Percentiles rank a stretch among this genome's conserved stretches.
These are phyloP conservation scores for Helicocarpus griseus DNA, from an alignment of 2,329 filamentous ascomycete species.

Conservation along the genomic window DNA sequence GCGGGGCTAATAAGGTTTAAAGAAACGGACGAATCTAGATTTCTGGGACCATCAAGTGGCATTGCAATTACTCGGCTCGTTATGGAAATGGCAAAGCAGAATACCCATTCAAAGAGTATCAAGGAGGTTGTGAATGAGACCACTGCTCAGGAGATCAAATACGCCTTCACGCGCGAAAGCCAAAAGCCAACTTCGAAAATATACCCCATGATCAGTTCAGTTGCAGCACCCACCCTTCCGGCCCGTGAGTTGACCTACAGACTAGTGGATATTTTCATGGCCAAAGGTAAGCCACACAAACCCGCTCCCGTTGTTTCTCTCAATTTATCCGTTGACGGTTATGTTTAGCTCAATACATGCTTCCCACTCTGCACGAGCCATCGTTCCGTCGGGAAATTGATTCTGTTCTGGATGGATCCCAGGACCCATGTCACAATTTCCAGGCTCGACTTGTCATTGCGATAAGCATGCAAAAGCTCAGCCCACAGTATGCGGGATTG, in stretches of 20 bases:
- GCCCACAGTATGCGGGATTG: slow-evolving; percentile 79
- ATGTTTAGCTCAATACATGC: slow-evolving; percentile 68
- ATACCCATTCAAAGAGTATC: slow-evolving; percentile 82
- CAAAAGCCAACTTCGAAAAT: slow-evolving; percentile 63
- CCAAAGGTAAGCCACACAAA: slow-evolving; percentile 55
- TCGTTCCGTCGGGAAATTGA: slow-evolving; percentile 67
- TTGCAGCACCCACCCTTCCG: slow-evolving; percentile 67
- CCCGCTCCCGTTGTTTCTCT: background rate
- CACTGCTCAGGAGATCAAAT: slow-evolving; percentile 55
- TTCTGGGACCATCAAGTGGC: slow-evolving; percentile 85
- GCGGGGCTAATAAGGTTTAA: slow-evolving; percentile 77
- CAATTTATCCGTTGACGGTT: slow-evolving; percentile 8
- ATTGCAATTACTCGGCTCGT: slow-evolving; percentile 90
- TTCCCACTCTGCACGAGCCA: slow-evolving; percentile 77
- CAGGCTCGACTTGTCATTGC: slow-evolving; percentile 84
- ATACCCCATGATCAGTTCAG: slow-evolving; percentile 81
- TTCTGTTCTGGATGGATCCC: slow-evolving; percentile 66
- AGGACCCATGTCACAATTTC: slow-evolving; percentile 77
- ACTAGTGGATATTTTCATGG: slow-evolving; percentile 74
- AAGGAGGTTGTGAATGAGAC: slow-evolving; percentile 81
- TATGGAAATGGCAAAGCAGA: slow-evolving; percentile 93
- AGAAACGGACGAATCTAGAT: slow-evolving; percentile 80
- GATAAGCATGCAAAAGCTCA: slow-evolving; percentile 87
- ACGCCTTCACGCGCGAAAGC: slow-evolving; percentile 57
- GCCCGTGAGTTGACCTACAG: slow-evolving; percentile 64